These are phyloP conservation scores for Erigeron philadelphicus DNA, from an alignment of 140 eudicot genomes.

Conservation along the genomic window DNA sequence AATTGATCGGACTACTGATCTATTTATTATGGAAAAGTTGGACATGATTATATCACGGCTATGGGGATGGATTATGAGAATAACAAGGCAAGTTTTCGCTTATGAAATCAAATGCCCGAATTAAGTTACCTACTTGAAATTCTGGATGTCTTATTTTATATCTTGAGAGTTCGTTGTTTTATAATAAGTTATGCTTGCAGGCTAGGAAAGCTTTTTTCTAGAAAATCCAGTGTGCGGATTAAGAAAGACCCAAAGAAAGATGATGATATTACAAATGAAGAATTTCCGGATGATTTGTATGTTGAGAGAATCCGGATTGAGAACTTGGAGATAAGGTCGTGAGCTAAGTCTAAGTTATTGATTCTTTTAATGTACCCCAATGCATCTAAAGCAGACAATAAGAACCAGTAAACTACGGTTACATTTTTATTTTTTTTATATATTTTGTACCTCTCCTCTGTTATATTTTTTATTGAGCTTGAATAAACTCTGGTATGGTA, in stretches of 20 bases:
- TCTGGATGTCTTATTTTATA: not conserved
- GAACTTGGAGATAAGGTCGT: slow-evolving; percentile 72
- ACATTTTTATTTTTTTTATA: not conserved
- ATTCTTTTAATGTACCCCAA: slow-evolving; percentile 1
- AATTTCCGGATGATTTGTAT: slow-evolving; percentile 47
- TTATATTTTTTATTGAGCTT: not conserved
- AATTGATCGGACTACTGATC: slow-evolving; percentile 71
- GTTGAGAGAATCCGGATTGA: slow-evolving; percentile 87
- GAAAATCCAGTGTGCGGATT: slow-evolving; percentile 40
- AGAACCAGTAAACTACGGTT: not conserved
- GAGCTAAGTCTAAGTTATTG: slow-evolving; percentile 1
- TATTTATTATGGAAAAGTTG: slow-evolving; percentile 79
- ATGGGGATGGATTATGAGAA: slow-evolving; percentile 67
- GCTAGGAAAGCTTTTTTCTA: slow-evolving; percentile 50
- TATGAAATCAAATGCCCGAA: not conserved
- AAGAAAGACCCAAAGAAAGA: slow-evolving; percentile 54
- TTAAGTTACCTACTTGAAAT: slow-evolving; percentile 20
- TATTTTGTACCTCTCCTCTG: slow-evolving; percentile 1
- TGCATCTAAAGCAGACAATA: slow-evolving; percentile 5
- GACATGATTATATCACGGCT: slow-evolving; percentile 75
- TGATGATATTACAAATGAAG: slow-evolving; percentile 52
- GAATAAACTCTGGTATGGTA: not conserved
- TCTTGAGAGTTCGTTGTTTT: slow-evolving; percentile 17
- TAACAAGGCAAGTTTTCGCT: slow-evolving; percentile 48
- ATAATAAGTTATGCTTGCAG: slow-evolving; percentile 35